Evolutionary conservation across 495 filamentous ascomycete species (phyloP).

Genomic region (Penicillium soppii): DNA sequence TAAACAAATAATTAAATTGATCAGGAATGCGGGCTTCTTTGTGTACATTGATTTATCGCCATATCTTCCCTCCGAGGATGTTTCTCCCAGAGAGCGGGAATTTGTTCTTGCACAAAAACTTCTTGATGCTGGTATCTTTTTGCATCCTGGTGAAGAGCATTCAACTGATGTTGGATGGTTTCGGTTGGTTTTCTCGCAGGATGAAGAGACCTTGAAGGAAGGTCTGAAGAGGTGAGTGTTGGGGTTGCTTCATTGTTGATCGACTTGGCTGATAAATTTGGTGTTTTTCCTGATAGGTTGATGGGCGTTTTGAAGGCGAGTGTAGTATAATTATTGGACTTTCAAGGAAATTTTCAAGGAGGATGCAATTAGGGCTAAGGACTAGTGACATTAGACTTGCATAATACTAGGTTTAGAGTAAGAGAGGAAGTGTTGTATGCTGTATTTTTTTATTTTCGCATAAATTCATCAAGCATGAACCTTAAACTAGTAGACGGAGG

Average conservation of each 20-base stretch:
- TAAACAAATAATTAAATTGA: neutral
- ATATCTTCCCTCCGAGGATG: constrained; percentile 16
- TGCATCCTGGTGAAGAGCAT: constrained; percentile 44
- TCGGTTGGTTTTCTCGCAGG: constrained; percentile 43
- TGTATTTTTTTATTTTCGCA: constrained; percentile 24
- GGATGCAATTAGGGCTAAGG: too few species aligned
- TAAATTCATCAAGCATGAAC: constrained; percentile 30
- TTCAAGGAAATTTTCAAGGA: too few species aligned
- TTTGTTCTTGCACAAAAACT: constrained; percentile 37
- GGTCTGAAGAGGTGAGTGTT: constrained; percentile 35
- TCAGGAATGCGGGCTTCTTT: constrained; percentile 54
- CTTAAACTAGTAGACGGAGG: constrained; percentile 9
- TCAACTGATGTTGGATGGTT: constrained; percentile 47
- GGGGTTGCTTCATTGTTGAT: neutral
- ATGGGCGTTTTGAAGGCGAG: constrained; percentile 5
- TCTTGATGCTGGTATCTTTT: constrained; percentile 41
- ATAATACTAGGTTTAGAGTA: too few species aligned
- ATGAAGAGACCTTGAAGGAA: constrained; percentile 29
- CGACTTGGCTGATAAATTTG: neutral
- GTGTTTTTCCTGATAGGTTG: constrained; percentile 4
- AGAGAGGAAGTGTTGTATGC: too few species aligned
- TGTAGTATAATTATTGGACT: too few species aligned
- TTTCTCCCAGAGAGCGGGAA: constrained; percentile 20
- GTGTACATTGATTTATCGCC: constrained; percentile 49
- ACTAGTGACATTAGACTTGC: too few species aligned